Evolutionary conservation across 1,284 basidiomycete species (phyloP).

Genomic region (Cryptococcus deneoformans): DNA sequence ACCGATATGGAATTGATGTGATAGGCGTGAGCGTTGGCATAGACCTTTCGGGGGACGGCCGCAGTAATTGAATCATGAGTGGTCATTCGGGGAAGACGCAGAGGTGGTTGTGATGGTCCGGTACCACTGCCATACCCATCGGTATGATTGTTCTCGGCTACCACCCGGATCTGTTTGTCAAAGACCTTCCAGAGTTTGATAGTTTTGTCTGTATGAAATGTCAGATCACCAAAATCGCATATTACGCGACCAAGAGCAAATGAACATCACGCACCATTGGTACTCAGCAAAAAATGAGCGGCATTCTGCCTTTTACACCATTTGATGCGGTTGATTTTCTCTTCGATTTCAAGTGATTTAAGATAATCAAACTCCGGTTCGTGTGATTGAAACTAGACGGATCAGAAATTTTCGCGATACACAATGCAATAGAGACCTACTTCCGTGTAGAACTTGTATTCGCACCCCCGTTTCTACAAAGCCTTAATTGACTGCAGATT

Average conservation of each 20-base stretch:
- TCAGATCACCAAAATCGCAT: neutral
- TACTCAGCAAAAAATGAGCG: slow-evolving; percentile 67
- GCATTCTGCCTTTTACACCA: slow-evolving; percentile 99
- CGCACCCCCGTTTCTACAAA: slow-evolving; percentile 72
- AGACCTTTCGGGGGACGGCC: slow-evolving; percentile 97
- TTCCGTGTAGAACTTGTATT: slow-evolving; percentile 99
- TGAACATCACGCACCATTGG: neutral
- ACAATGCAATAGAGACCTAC: slow-evolving; percentile 22
- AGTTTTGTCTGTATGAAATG: slow-evolving; percentile 77
- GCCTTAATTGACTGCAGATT: neutral
- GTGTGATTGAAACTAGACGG: slow-evolving; percentile 76
- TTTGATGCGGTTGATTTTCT: slow-evolving; percentile 99
- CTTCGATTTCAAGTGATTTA: slow-evolving; percentile 99
- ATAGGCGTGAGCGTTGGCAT: slow-evolving; percentile 98
- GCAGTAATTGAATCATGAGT: slow-evolving; percentile 98
- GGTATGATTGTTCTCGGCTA: slow-evolving; percentile 93
- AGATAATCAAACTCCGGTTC: slow-evolving; percentile 99
- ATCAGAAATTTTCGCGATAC: neutral
- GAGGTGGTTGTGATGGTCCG: slow-evolving; percentile 58
- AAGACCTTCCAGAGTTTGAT: slow-evolving; percentile 99
- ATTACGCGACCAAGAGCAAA: neutral
- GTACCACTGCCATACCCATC: slow-evolving; percentile 61
- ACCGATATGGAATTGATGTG: slow-evolving; percentile 99
- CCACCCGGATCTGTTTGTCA: slow-evolving; percentile 94
- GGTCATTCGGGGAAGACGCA: slow-evolving; percentile 83